These are phyloP conservation scores for Torulaspora franciscae DNA, from an alignment of 805 yeast species.

Conservation along the genomic window DNA sequence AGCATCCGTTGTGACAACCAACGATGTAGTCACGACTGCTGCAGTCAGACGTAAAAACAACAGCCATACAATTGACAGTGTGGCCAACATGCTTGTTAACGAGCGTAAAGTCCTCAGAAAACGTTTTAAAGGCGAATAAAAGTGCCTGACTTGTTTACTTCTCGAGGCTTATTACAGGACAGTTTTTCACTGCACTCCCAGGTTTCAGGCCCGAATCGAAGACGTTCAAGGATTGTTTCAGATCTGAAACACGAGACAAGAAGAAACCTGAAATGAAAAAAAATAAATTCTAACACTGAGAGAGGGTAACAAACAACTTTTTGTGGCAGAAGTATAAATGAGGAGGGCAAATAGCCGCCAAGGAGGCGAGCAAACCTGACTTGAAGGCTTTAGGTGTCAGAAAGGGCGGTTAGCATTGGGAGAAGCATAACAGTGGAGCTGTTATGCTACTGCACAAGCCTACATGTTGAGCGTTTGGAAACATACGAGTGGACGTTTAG, in stretches of 20 bases:
- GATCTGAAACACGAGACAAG: neutral
- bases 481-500: no score
- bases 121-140: neutral
- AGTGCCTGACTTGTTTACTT: neutral
- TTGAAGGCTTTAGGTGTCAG: no score
- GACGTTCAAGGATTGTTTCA: slow-evolving; percentile 2
- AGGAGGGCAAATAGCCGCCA: no score
- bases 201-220: slow-evolving; percentile 5
- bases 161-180: neutral
- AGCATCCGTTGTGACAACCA: slow-evolving; percentile 34
- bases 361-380: no score
- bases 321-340: neutral
- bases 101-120: neutral
- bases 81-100: slow-evolving; percentile 5
- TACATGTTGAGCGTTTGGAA: no score
- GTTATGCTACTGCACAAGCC: no score
- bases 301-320: neutral
- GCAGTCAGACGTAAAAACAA: slow-evolving; percentile 14
- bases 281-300: neutral
- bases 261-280: no score
- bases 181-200: slow-evolving; percentile 2
- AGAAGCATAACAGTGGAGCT: no score
- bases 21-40: slow-evolving; percentile 24
- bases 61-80: slow-evolving; percentile 9
- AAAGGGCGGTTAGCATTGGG: no score